Base-by-base conservation (phyloP, 2,329 filamentous ascomycete species). In the Sphaerulina vaccinii region DNA sequence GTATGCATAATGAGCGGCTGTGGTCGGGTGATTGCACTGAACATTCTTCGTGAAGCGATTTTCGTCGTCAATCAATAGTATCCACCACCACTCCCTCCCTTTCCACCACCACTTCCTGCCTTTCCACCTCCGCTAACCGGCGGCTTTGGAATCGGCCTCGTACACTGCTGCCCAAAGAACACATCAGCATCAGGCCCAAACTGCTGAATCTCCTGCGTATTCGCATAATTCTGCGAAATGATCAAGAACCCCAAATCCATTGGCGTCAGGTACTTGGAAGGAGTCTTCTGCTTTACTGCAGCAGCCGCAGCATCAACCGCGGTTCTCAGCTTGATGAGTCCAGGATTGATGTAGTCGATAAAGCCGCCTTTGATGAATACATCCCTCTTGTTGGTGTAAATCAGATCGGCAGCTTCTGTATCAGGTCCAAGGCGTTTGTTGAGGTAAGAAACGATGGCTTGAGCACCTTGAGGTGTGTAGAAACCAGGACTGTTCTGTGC, bases 341-440 rank as follows among this genome's bases (percentile, higher is more conserved):
- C 49, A 23, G 49, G 49, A 35, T 29, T 38, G 22, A 51, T 51
- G 33, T 37, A 51, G 23, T 51, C 35, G 4, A 51, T 51, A 18
- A 51, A 51, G 0, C 27, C 8, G 10, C 47, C 41, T 22, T 39
- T 44, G 16, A 10, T 33, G 18, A 46, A 51, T 3, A 27, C 41
- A 27, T 22, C 4, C n/a, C 49, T 29, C n/a, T 51, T 18, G 23
- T 45, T 45, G 29, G 32, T 19, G 32, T 45, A 45, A n/a, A 45
- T 45, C n/a, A 9, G n/a, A 23, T 51, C 41, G 32, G 49, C 49
- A 23, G 19, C 27, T 18, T 27, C 35, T 13, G 49, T 51, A 18
- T 46, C 36, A 2, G 41, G 49, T 22, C 27, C 29, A 5, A 51
- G 49, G 16, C 44, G 27, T 8, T 44, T 40, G 49, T 44, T 40